Evolutionary conservation across 306 rosid genomes (phyloP), one percentile per base, ranked within the genome.

Genomic region (Echinosophora koreensis): DNA sequence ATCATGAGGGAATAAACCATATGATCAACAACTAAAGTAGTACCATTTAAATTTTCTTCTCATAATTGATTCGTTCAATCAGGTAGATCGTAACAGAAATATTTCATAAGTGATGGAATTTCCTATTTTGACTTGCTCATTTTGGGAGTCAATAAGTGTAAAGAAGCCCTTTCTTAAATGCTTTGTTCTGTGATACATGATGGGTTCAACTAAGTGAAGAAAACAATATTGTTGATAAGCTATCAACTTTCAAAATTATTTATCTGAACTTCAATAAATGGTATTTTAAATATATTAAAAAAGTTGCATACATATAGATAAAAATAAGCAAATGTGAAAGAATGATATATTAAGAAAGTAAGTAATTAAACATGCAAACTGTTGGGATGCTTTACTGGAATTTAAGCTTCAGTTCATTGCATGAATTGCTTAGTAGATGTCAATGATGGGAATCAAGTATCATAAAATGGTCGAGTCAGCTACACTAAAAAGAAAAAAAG

Each of bases 31-130:
- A 4, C 12, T 39, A 41, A 55, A 18, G 3, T 35, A 18, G 30
- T 72, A 56, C 28, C 58, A 14, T 32, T 30, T 34, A 22, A 74
- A 49, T 16, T 17, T 66, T 38, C 74, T 60, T 74, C 47, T 58
- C 30, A 80, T 74, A 28, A 28, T 74, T 58, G 39, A 46, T 15
- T 35, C 66, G 70, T 59, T 66, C 57, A 44, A 73, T 79, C 49
- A 71, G 50, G 66, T 52, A 8, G 47, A 51, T 28, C 51, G 28
- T 32, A 28, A 30, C 3, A 38, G 49, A 72, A 54, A 1, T 64
- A 74, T 72, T 80, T 41, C 44, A 17, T 50, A 27, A 14, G 59
- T 7, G 42, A 49, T 14, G 34, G 47, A 56, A 47, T 27, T 81
- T 66, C 18, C 55, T 37, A 39, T 47, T 57, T 73, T 15, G 39